Evolutionary conservation across 176 grass and related monocot genomes (phyloP).

Genomic region (Phoenix roebelenii): DNA sequence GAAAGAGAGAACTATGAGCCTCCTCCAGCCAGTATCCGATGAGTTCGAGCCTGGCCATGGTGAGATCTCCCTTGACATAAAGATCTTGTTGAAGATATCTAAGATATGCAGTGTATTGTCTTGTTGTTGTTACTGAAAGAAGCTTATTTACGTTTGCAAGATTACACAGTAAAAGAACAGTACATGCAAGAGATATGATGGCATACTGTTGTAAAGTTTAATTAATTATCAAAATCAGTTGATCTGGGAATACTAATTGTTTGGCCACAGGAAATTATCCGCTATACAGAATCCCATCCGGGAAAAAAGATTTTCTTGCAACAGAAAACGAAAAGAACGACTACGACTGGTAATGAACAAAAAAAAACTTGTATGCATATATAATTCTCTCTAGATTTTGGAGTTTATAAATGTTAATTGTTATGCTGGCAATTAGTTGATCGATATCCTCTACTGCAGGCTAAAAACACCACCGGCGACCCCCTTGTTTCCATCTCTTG

Average conservation of each 20-base stretch:
- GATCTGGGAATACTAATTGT: neutral
- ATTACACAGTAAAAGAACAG: no score
- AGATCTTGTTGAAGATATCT: neutral
- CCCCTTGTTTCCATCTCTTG: constrained; percentile 56
- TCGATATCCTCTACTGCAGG: constrained; percentile 25
- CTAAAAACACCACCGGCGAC: constrained; percentile 61
- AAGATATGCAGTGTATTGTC: neutral
- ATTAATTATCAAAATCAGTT: neutral
- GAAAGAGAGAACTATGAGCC: constrained; percentile 41
- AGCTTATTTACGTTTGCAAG: no score
- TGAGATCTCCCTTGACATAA: neutral
- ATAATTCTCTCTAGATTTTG: neutral
- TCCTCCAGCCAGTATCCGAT: constrained; percentile 51
- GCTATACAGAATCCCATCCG: constrained; percentile 36
- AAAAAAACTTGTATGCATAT: neutral
- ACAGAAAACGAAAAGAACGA: constrained; percentile 39
- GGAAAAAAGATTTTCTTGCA: constrained; percentile 28
- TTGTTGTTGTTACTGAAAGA: neutral
- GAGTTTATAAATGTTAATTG: no score
- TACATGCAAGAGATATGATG: no score
- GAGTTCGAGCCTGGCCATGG: constrained; percentile 51
- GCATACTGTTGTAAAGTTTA: no score
- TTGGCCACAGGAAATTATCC: constrained; percentile 25
- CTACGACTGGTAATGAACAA: constrained; percentile 39
- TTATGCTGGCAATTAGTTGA: neutral